Conservation (phyloP, 1,139 yeast species). For the Chernovozyma aurita region DNA sequence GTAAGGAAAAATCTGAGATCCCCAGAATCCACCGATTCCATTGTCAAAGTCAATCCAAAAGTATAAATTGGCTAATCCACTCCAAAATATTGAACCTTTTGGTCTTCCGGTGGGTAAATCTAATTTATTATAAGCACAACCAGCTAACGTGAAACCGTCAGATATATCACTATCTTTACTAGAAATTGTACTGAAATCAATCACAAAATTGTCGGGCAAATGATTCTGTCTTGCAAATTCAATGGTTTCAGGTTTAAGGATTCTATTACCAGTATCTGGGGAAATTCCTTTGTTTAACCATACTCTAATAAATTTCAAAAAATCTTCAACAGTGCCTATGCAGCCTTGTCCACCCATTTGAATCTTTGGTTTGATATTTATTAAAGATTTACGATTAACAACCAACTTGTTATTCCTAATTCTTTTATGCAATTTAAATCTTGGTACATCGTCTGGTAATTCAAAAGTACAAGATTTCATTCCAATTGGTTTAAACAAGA, state of each 20-base stretch:
- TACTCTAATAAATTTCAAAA: conserved; percentile 38
- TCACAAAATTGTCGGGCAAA: conserved; percentile 23
- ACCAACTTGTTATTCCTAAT: conserved; percentile 13
- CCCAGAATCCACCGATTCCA: conserved; percentile 41
- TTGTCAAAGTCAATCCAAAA: conserved; percentile 45
- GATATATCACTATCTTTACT: conserved; percentile 40
- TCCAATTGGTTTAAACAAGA: conserved; percentile 43
- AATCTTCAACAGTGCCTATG: conserved; percentile 41
- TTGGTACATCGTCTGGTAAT: conserved; percentile 15
- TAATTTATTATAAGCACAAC: conserved; percentile 60
- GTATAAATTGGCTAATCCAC: conserved; percentile 42
- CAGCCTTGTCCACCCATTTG: conserved; percentile 51
- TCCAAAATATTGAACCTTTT: conserved; percentile 38
- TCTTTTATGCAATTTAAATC: conserved; percentile 24
- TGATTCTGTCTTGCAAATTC: conserved; percentile 31
- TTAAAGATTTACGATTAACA: conserved; percentile 11
- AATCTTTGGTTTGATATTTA: conserved; percentile 24
- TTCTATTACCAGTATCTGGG: conserved; percentile 31
- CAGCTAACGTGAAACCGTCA: conserved; percentile 74
- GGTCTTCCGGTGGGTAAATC: conserved; percentile 38
- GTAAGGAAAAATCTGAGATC: conserved; percentile 34
- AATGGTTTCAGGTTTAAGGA: conserved; percentile 29
- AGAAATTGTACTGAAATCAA: conserved; percentile 16
- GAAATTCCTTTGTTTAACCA: conserved; percentile 43
- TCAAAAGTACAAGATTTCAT: conserved; percentile 38